phyloP scores from a whole-genome alignment of 495 filamentous ascomycete species.

The Trichoderma asperelloides region DNA sequence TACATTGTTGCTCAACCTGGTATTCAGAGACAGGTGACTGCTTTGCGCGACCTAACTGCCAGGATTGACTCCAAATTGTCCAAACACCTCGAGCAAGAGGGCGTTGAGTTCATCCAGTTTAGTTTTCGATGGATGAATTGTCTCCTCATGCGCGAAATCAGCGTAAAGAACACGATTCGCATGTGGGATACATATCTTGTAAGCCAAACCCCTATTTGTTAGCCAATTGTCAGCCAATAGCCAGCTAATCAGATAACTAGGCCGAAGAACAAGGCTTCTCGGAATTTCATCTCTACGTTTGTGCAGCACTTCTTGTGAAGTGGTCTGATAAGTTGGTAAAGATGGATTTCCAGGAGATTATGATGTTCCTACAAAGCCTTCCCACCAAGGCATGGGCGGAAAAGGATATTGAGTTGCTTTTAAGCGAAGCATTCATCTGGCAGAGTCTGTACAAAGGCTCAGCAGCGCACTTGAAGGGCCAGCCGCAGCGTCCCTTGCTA shows the following conservation, averaged over 20 bases:
- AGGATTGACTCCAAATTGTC: constrained; percentile 80
- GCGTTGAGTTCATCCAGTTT: constrained; percentile 98
- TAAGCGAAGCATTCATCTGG: constrained; percentile 96
- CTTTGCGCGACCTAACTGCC: constrained; percentile 77
- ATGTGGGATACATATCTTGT: constrained; percentile 99
- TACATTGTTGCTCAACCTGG: constrained; percentile 97
- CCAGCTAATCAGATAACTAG: constrained; percentile 33
- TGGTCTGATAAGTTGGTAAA: constrained; percentile 92
- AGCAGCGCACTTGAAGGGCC: constrained; percentile 65
- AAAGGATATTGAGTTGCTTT: constrained; percentile 90
- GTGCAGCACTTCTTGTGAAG: constrained; percentile 96
- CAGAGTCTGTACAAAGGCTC: constrained; percentile 86
- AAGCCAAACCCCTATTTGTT: constrained; percentile 20
- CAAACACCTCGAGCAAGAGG: constrained; percentile 79
- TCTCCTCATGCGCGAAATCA: constrained; percentile 93
- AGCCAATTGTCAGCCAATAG: constrained; percentile 8
- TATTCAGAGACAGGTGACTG: constrained; percentile 86
- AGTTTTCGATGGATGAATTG: constrained; percentile 99
- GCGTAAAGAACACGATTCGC: constrained; percentile 86
- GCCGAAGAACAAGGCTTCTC: constrained; percentile 98
- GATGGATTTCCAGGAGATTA: constrained; percentile 97
- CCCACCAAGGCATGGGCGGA: constrained; percentile 95
- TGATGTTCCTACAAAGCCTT: constrained; percentile 97
- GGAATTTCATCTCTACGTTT: constrained; percentile 95
- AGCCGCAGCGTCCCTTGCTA: constrained; percentile 26